Evolutionary conservation across 768 basidiomycete genomes (phyloP).

Genomic region (Dentipellis sp.): DNA sequence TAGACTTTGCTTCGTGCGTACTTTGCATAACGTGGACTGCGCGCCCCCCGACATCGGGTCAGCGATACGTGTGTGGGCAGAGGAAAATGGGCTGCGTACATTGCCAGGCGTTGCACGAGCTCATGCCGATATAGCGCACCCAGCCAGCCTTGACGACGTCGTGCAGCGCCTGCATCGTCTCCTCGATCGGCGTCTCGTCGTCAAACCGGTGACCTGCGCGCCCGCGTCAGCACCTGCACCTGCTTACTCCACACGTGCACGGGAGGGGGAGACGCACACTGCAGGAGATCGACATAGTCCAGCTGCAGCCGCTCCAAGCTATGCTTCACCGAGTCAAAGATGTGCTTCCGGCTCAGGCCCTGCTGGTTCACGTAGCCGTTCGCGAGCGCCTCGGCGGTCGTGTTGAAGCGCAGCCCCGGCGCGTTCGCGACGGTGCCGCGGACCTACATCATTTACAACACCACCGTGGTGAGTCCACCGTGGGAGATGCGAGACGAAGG

Average conservation of each 20-base stretch:
- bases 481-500: neutral
- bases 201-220: too few relatives aligned
- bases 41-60: too few relatives aligned
- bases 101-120: conserved; percentile 20
- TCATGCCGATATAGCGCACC: conserved; percentile 27
- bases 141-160: conserved; percentile 30
- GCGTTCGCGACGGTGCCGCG: too few relatives aligned
- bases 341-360: conserved; percentile 33
- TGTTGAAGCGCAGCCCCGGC: too few relatives aligned
- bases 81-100: conserved; percentile 5
- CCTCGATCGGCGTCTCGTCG: too few relatives aligned
- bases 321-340: neutral
- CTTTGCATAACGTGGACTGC: conserved; percentile 5
- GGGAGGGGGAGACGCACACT: too few relatives aligned
- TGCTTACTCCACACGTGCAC: too few relatives aligned
- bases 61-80: neutral
- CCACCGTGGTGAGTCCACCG: too few relatives aligned
- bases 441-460: too few relatives aligned
- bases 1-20: too few relatives aligned
- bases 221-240: too few relatives aligned
- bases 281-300: neutral
- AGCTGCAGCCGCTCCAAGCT: neutral
- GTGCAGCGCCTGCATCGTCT: conserved; percentile 28
- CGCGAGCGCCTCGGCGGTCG: neutral
- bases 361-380: conserved; percentile 39